Conservation (phyloP, 2,329 filamentous ascomycete species). For the Simplicillium sp. region DNA sequence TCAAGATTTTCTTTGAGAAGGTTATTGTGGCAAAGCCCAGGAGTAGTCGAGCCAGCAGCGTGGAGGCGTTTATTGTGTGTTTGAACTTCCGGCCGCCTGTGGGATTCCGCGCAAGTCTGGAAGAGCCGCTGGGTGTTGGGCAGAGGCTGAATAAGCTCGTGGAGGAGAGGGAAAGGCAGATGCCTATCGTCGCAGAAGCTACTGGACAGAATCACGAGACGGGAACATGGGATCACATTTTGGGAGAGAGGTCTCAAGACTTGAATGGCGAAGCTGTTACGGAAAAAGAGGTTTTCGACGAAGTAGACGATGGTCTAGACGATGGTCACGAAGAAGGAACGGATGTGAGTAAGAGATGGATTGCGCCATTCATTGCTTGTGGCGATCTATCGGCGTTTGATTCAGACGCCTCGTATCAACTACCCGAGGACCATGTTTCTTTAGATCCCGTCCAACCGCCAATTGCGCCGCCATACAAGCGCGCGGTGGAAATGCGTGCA, state of each 20-base stretch:
- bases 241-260: slow-evolving; percentile 4
- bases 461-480: slow-evolving; percentile 90
- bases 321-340: slow-evolving; percentile 7
- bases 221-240: slow-evolving; percentile 30
- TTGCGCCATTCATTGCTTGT: slow-evolving; percentile 94
- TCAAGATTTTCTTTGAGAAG: slow-evolving; percentile 78
- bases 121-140: slow-evolving; percentile 63
- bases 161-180: slow-evolving; percentile 26
- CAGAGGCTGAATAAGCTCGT: slow-evolving; percentile 42
- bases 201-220: slow-evolving; percentile 35
- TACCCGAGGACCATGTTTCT: slow-evolving; percentile 78
- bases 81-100: slow-evolving; percentile 75
- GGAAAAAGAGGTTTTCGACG: slow-evolving; percentile 43
- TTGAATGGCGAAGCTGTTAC: slow-evolving; percentile 25
- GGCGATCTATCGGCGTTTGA: slow-evolving; percentile 92
- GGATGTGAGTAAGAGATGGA: slow-evolving; percentile 55
- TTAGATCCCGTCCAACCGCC: slow-evolving; percentile 91
- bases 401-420: slow-evolving; percentile 85
- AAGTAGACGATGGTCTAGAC: slow-evolving; percentile 17
- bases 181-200: slow-evolving; percentile 29
- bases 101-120: slow-evolving; percentile 66
- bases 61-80: slow-evolving; percentile 95
- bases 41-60: slow-evolving; percentile 88
- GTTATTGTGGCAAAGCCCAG: slow-evolving; percentile 91
- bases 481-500: slow-evolving; percentile 65